These are phyloP conservation scores for Salicornia ramosissima DNA, from an alignment of 148 eudicot genomes.

Conservation along the genomic window DNA sequence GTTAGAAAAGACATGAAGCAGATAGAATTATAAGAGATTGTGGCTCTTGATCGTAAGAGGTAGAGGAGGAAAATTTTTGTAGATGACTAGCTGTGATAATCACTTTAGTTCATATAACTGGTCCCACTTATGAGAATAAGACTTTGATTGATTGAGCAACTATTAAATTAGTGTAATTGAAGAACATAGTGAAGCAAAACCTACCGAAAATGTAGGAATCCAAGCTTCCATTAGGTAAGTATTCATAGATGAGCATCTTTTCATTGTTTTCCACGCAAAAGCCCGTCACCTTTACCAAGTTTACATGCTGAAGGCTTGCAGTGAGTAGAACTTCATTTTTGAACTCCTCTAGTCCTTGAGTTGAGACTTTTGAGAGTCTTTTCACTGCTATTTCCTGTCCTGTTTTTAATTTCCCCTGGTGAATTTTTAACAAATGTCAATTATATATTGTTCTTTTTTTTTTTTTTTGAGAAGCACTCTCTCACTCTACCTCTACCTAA, in stretches of 20 bases:
- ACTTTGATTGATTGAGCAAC: no score
- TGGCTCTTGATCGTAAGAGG: no score
- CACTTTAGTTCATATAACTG: no score
- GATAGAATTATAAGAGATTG: no score
- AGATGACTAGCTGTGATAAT: no score
- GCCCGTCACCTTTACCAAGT: constrained; percentile 36
- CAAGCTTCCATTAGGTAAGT: constrained; percentile 42
- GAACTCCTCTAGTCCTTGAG: constrained; percentile 40
- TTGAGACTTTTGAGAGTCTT: constrained; percentile 37
- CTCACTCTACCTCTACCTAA: background rate
- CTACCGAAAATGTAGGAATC: constrained; percentile 39
- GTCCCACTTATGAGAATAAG: no score
- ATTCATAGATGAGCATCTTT: constrained; percentile 42
- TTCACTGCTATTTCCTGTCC: constrained; percentile 44
- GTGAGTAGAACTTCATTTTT: constrained; percentile 41
- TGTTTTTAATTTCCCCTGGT: constrained; percentile 32
- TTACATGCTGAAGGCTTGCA: constrained; percentile 45
- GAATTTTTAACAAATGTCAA: background rate
- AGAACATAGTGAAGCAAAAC: background rate
- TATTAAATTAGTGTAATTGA: no score
- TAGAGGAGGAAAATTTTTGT: no score
- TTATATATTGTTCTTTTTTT: no score
- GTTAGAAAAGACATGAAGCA: no score
- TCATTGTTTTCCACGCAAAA: constrained; percentile 40
- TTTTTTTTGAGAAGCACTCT: background rate